phyloP scores from a whole-genome alignment of 108 stramenopile species.

The Nitzschia sp. region DNA sequence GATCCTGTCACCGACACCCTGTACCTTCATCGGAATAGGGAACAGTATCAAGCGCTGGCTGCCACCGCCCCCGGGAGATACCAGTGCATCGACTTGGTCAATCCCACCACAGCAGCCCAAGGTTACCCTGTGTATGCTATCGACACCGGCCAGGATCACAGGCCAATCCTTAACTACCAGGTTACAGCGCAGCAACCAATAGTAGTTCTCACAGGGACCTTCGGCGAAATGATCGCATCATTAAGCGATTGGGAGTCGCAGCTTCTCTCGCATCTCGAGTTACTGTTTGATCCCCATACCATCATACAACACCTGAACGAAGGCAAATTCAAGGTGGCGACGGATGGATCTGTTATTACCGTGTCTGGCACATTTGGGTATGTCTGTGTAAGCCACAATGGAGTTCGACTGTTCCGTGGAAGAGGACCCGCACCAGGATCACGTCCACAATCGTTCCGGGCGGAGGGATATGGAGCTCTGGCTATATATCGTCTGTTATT shows the following conservation, averaged over 20 bases:
- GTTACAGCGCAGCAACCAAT: not conserved
- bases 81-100: too few species aligned
- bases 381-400: not conserved
- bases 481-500: not conserved
- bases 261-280: not conserved
- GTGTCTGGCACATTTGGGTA: not conserved
- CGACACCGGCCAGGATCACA: not conserved
- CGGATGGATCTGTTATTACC: not conserved
- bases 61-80: too few species aligned
- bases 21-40: too few species aligned
- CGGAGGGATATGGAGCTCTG: not conserved
- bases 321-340: not conserved
- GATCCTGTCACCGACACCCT: too few species aligned
- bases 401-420: not conserved
- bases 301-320: not conserved
- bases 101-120: too few species aligned
- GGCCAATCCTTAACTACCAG: not conserved
- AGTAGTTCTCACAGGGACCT: not conserved
- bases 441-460: not conserved
- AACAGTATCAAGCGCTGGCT: too few species aligned
- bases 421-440: not conserved
- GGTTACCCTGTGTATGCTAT: not conserved
- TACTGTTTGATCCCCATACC: not conserved
- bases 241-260: not conserved
- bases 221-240: not conserved